Base-by-base conservation (phyloP, 176 grass and related monocot species). In the Melocanna baccifera region DNA sequence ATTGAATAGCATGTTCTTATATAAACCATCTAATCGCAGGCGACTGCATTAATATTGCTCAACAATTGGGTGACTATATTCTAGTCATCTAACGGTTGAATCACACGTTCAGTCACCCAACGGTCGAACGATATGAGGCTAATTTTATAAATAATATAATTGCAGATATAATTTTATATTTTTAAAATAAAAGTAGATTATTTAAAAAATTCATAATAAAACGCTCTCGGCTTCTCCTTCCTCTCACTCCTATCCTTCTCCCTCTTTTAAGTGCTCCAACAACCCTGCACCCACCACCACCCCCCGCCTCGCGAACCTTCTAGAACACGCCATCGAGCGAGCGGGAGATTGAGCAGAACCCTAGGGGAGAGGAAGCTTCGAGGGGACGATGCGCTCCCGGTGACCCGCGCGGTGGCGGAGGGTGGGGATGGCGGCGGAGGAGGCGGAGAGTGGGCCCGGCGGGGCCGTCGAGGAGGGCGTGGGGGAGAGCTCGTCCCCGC, bases 401-500 rank as follows among this genome's bases (percentile, higher is more conserved):
- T 90, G 66, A 86, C 75, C 75, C n/a, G 59, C 36, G 7, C 58
- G 29, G 70, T 14, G 28, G 23, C 32, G 61, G 26, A 47, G 18
- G 71, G 57, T 16, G 59, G 64, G 40, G 34, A 81, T 65, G 63
- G 86, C 78, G 26, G 86, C 40, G 73, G 86, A 69, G 59, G 82
- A 45, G 11, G 47, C 78, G 67, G 68, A 22, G 55, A 30, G 56
- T 45, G 82, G 73, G 32, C 42, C 22, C 14, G 82, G 28, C 16
- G 92, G 81, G 53, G 75, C 25, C 79, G 84, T 95, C 19, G 93
- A 87, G 84, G 96, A 99, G 88, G 96, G 94, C 73, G 90, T 96
- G 58, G 96, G 96, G 32, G 96, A 99, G 93, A 99, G 93, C 79
- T 95, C 87, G 2, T 99, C 96, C 22, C 96, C 93, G 46, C 91